Evolutionary conservation across 345 rosid genomes (phyloP), one percentile per base, ranked within the genome.

Genomic region (Ceriops zippeliana): DNA sequence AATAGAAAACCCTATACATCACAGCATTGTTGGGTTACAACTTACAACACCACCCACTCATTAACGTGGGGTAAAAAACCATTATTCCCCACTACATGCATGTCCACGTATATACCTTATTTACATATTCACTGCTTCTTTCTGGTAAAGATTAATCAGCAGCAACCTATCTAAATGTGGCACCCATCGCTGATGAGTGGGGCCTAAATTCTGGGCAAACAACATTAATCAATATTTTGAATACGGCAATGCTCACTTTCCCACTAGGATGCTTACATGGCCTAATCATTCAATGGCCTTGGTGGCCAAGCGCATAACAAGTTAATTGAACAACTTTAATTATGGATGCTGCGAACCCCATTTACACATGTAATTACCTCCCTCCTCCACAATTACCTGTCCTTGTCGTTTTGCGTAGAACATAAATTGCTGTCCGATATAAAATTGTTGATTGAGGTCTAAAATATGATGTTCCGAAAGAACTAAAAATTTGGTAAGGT

Each of bases 401-500:
- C 66, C 38, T 28, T 37, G 59, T 56, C 32, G 62, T 37, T 46
- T 68, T 34, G 30, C 51, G 19, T 24, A 37, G 54, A 52, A 2
- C 15, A 46, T 32, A 6, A 16, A 73, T 28, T 4, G 47, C 47
- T 11, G 28, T 7, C 28, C 22, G 58, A 22, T 15, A 31, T 5
- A 7, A 32, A 13, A 63, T n/a, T 38, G 24, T 35, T 57, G 51
- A 57, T 51, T 53, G 31, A 59, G 68, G 61, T 47, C 56, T 5
- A 19, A 54, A 32, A 78, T 51, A 67, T 70, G 72, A n/a, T 65
- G 61, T 71, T 71, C 74, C 57, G 52, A 10, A 10, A 8, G 20
- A 32, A 63, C 63, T 63, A 61, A 49, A 67, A 72, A 75, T 49
- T 76, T 69, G 73, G 65, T 68, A 66, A 42, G 47, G 47, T 42